Conservation (phyloP, 1,284 basidiomycete genomes). For the Mycosarcoma maydis region DNA sequence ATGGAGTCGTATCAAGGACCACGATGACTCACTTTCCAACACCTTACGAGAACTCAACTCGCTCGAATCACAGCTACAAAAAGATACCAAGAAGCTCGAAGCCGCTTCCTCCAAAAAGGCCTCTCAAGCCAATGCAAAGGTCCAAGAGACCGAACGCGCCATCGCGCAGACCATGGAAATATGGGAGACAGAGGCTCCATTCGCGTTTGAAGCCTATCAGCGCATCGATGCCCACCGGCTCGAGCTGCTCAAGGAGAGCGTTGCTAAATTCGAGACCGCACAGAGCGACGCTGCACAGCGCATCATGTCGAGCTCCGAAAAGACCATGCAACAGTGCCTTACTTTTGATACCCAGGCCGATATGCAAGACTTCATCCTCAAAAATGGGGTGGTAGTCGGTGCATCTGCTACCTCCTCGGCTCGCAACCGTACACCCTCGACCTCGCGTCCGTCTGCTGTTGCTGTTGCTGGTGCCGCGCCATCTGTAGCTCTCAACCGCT, state of each 20-base stretch:
- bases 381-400: slow-evolving; percentile 25
- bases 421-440: slow-evolving; percentile 22
- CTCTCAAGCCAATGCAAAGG: slow-evolving; percentile 45
- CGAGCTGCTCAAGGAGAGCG: slow-evolving; percentile 58
- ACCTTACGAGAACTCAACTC: slow-evolving; percentile 58
- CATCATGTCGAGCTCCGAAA: slow-evolving; percentile 55
- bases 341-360: slow-evolving; percentile 57
- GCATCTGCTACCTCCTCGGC: slow-evolving; percentile 2
- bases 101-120: slow-evolving; percentile 58
- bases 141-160: slow-evolving; percentile 52
- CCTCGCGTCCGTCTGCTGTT: slow-evolving; percentile 8
- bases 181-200: slow-evolving; percentile 59
- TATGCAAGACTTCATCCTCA: slow-evolving; percentile 59
- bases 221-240: slow-evolving; percentile 59
- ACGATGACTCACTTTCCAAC: slow-evolving; percentile 57
- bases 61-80: slow-evolving; percentile 61
- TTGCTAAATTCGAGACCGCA: slow-evolving; percentile 58
- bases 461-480: slow-evolving; percentile 1
- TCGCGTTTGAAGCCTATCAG: slow-evolving; percentile 59
- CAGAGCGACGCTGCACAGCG: slow-evolving; percentile 58
- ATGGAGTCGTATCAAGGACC: slow-evolving; percentile 54
- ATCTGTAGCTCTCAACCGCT: slow-evolving; percentile 13
- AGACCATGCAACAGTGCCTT: slow-evolving; percentile 57
- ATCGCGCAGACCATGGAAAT: slow-evolving; percentile 48
- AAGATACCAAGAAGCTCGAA: slow-evolving; percentile 62